Conservation (phyloP, 257 asterid genomes). For the Rhazya stricta region DNA sequence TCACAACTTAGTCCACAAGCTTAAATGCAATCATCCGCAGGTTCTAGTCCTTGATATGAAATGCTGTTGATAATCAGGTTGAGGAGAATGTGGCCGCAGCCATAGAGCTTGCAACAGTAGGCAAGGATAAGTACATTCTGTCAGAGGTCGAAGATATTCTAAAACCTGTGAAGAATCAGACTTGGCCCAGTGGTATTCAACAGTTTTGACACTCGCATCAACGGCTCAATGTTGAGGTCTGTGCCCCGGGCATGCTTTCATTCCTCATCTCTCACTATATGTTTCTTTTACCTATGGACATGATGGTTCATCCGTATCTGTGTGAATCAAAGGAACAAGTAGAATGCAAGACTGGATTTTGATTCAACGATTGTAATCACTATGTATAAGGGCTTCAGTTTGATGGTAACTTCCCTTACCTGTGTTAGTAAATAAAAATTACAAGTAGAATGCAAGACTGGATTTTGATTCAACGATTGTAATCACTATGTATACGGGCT, state of each 20-base stretch:
- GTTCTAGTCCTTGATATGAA: neutral
- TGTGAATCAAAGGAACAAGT: neutral
- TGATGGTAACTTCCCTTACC: neutral
- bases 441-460: neutral
- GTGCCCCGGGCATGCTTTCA: neutral
- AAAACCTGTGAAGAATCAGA: conserved; percentile 78
- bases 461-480: neutral
- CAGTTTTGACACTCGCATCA: conserved; percentile 30
- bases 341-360: neutral
- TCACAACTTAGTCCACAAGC: neutral
- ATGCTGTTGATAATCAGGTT: conserved; percentile 44
- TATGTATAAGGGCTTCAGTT: neutral
- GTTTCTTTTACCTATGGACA: too few relatives aligned
- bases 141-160: conserved; percentile 58
- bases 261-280: too few relatives aligned
- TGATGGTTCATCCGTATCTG: neutral
- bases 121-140: conserved; percentile 53
- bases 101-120: conserved; percentile 43
- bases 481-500: neutral
- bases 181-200: conserved; percentile 93
- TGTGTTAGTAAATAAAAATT: too few relatives aligned
- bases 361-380: neutral
- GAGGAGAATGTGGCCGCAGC: conserved; percentile 83
- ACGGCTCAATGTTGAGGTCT: neutral
- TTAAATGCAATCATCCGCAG: neutral